Evolutionary conservation across 768 basidiomycete species (phyloP), one percentile per base, ranked within the genome.

Genomic region (Epithele typhae): DNA sequence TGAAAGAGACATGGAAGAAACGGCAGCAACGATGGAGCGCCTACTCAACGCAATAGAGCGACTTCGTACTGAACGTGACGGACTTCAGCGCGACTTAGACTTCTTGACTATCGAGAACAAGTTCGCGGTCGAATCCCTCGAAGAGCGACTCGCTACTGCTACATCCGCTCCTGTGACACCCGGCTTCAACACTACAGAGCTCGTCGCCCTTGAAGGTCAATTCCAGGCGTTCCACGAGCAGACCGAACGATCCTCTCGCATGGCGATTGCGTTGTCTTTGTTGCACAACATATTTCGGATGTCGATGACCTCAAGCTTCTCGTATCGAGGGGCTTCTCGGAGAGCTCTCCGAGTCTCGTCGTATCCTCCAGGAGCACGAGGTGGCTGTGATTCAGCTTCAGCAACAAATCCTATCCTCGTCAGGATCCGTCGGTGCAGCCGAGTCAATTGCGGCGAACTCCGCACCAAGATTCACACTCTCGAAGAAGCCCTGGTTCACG

Each of bases 71-170:
- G 85, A 90, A 54, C 73, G 87, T 4, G 82, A 89, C 51, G 68
- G 64, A 37, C 71, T 87, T 22, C 74, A 74, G 41, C 74, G 81
- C 5, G 75, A 83, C 44, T 63, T 90, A 12, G 73, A 84, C 40
- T 91, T 89, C 63, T 66, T 84, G 44, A 75, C 84, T 52, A 69
- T 72, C 3, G 87, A 91, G 64, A 77, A 79, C 21, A 76, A 69
- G 52, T 84, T 87, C 55, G 68, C 78, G 2, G 73, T 80, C 14
- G 76, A 87, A 49, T 75, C 79, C 0, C 62, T 84, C 39, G 73
- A 82, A 56, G 67, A 70, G 25, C 76, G 75, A 47, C 64, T 84
- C 18, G 61, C 68, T 1, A 52, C 64, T n/a, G 52, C 54, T 33
- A 46, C 45, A 11, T 45, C 37, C 12, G 22, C 50, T 15, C 44